Base-by-base conservation (phyloP, 2,329 filamentous ascomycete species). In the Zelopaecilomyces penicillatus region DNA sequence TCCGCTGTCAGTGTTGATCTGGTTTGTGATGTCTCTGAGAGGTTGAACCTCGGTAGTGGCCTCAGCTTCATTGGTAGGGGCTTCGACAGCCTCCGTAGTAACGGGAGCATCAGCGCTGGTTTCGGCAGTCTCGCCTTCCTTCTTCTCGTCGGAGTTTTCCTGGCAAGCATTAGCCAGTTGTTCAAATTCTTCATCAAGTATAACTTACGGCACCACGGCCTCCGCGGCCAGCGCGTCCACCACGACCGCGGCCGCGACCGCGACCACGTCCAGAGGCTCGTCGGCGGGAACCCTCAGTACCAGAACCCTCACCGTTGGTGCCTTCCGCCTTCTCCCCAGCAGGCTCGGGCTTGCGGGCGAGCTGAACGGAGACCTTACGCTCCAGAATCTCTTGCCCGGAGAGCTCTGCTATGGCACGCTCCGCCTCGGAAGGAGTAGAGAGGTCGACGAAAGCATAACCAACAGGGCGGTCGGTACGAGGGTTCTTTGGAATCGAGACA, bases 361-460 rank as follows among this genome's bases (percentile, higher is more conserved):
- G 85, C 76, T 98, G 93, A 56, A 98, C 93, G 38, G 90, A 97
- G 64, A 97, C 93, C 84, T 97, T 97, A 70, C 93, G 91, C 71
- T 96, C 89, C 48, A 97, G 82, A 61, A 98, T 93, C 73, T 94
- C 89, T 77, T 96, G 90, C 69, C 91, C 91, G 61, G 93, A 96
- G 55, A 98, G 85, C 73, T 95, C 88, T 59, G 80, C 76, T 60
- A 98, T 97, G 63, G 93, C 93, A 68, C 89, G 87, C 73, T 96
- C 87, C 53, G 93, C 93, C 76, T 97, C 93, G 55, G 81, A 82
- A 49, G 93, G 87, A 54, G 91, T 96, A 51, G 88, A 94, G 55
- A 98, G 85, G 65, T 97, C 93, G 67, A 98, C 93, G 67, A 98
- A 98, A 65, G 93, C 93, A 70, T 97, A 98, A 65, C 93, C 93